phyloP scores from a whole-genome alignment of 495 filamentous ascomycete species.

The Bathelium albidoporum region DNA sequence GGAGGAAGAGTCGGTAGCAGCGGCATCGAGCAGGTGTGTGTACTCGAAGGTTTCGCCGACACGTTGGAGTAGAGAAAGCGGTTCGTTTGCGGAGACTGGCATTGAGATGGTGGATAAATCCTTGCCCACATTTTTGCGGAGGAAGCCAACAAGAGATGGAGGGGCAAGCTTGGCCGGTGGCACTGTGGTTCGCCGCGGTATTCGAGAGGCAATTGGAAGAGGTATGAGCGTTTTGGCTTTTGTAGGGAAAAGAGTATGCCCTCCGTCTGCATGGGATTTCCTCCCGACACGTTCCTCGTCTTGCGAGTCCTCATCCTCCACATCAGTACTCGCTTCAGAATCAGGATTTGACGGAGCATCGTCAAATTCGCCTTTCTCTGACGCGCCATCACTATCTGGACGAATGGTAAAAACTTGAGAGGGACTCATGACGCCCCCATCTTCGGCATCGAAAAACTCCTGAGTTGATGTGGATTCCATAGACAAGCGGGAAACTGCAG shows the following conservation, averaged over 20 bases:
- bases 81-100: conserved; percentile 95
- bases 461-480: conserved; percentile 72
- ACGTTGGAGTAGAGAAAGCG: conserved; percentile 76
- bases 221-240: conserved; percentile 67
- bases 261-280: conserved; percentile 31
- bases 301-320: conserved; percentile 34
- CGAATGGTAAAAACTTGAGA: conserved; percentile 67
- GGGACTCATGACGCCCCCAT: conserved; percentile 43
- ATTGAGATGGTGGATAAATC: conserved; percentile 92
- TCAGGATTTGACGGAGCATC: conserved; percentile 44
- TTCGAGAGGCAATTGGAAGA: conserved; percentile 52
- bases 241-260: conserved; percentile 53
- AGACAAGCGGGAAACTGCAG: conserved; percentile 51
- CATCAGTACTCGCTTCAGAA: conserved; percentile 51
- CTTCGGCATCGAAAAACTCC: conserved; percentile 91
- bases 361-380: conserved; percentile 35
- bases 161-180: conserved; percentile 62
- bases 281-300: conserved; percentile 31
- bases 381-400: conserved; percentile 38
- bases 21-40: conserved; percentile 67
- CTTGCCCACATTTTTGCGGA: conserved; percentile 97
- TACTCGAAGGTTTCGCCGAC: conserved; percentile 86
- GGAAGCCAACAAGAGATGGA: conserved; percentile 82
- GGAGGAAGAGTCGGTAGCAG: conserved; percentile 39
- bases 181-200: conserved; percentile 62